phyloP scores from a whole-genome alignment of 1,284 basidiomycete species.

The Sphaerobolus stellatus region DNA sequence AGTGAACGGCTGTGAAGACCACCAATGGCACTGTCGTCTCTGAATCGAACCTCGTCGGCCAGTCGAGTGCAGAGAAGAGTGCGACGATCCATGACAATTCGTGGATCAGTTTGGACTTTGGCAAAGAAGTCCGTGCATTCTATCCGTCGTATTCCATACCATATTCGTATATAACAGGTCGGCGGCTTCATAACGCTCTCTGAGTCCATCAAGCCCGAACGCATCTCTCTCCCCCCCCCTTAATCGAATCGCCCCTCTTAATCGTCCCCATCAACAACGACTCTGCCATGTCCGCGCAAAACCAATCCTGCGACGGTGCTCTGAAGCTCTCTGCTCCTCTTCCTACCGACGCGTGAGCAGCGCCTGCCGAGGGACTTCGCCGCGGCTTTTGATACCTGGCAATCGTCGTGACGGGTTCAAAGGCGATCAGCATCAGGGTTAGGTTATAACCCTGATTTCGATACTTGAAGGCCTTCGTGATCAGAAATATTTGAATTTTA shows the following conservation, averaged over 20 bases:
- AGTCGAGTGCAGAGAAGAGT: too few relatives aligned
- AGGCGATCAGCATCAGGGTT: too few relatives aligned
- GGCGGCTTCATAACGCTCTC: conserved; percentile 47
- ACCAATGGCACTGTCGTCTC: conserved; percentile 31
- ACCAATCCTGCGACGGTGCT: conserved; percentile 49
- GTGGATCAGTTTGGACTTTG: conserved; percentile 46
- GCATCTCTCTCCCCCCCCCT: conserved; percentile 39
- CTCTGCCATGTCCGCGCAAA: conserved; percentile 40
- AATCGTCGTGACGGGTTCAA: too few relatives aligned
- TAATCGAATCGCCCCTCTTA: conserved; percentile 47
- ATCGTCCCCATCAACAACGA: conserved; percentile 46
- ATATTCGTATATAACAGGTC: conserved; percentile 29
- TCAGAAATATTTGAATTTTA: too few relatives aligned
- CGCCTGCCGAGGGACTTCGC: too few relatives aligned
- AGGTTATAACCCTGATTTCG: too few relatives aligned
- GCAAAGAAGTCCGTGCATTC: conserved; percentile 37
- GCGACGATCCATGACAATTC: conserved; percentile 38
- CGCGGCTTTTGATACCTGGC: too few relatives aligned
- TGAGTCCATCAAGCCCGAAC: conserved; percentile 31
- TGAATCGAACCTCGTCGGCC: conserved; percentile 27
- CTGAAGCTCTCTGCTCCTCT: conserved; percentile 40
- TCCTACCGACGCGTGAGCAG: too few relatives aligned
- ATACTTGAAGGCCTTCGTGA: too few relatives aligned
- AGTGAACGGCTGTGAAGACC: conserved; percentile 36
- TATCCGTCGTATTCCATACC: not conserved